A percentile compares a stretch with the other conserved stretches of the same genome.
These are phyloP conservation scores for Cubamyces sp. DNA, from an alignment of 768 basidiomycete genomes.

Conservation along the genomic window DNA sequence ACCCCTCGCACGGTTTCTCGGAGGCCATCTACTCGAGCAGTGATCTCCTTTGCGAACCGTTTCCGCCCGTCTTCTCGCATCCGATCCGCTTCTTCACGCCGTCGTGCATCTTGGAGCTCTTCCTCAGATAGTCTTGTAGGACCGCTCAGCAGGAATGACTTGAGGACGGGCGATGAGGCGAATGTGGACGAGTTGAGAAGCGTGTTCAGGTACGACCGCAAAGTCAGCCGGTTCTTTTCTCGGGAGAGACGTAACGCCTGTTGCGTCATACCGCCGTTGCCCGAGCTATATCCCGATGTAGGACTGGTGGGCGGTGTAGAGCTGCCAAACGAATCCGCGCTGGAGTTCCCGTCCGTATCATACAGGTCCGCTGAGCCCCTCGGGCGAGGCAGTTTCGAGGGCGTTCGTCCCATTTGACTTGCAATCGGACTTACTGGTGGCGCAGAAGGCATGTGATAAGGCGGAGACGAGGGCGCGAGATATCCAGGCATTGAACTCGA, in stretches of 20 bases:
- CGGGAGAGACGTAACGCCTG: constrained; percentile 60
- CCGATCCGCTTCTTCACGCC: constrained; percentile 87
- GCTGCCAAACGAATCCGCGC: constrained; percentile 32
- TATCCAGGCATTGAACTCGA: constrained; percentile 12
- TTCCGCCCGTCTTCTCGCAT: constrained; percentile 86
- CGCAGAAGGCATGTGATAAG: neutral
- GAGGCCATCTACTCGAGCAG: constrained; percentile 81
- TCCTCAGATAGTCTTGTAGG: constrained; percentile 67
- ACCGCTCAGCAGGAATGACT: constrained; percentile 80
- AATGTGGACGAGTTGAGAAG: constrained; percentile 72
- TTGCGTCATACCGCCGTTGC: constrained; percentile 15
- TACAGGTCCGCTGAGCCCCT: constrained; percentile 14
- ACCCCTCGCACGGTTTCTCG: constrained; percentile 83
- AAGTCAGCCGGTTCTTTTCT: constrained; percentile 94
- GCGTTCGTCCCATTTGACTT: constrained; percentile 12
- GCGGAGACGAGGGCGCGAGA: constrained; percentile 10
- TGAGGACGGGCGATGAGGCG: constrained; percentile 85
- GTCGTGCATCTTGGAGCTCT: constrained; percentile 79
- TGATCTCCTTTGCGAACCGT: constrained; percentile 86
- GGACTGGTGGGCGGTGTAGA: constrained; percentile 23
- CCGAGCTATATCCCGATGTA: constrained; percentile 19
- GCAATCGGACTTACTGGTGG: constrained; percentile 14
- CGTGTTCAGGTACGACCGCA: constrained; percentile 88
- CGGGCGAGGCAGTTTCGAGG: neutral
- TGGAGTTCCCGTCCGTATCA: constrained; percentile 21